Base-by-base conservation (phyloP, 2,329 filamentous ascomycete genomes). In the Botrytis paeoniae region DNA sequence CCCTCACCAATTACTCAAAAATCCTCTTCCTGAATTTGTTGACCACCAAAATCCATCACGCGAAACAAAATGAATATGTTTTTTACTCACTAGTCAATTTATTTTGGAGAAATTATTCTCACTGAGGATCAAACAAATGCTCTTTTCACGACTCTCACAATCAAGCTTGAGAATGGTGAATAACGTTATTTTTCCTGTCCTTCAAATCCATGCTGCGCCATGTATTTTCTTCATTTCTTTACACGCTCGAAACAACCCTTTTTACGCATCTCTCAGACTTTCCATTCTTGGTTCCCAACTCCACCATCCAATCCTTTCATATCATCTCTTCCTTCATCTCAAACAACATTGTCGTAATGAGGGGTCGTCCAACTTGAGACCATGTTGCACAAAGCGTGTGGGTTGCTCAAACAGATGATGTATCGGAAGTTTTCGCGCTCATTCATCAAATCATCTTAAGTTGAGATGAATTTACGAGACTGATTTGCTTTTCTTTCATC, bases 161-260 rank as follows among this genome's bases (percentile, higher is more conserved):
- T 51, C 9, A 51, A 51, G 32, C 63, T 51, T 39, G 48, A 51
- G 22, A 66, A 18, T 66, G 43, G 43, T 16, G 63, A 35, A 48
- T 35, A n/a, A 29, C 6, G 8, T 22, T 35, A 25, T 35, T 65
- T n/a, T 48, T n/a, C 45, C 14, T n/a, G 25, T n/a, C 32, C 45
- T 65, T 51, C 43, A 37, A 37, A 65, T 37, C 63, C 63, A 51
- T 51, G 29, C 43, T 37, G 63, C 43, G 63, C 63, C 63, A 65
- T 65, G 22, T n/a, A 14, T 51, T 45, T 37, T 32, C 9, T 65
- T 22, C 14, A 48, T 51, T 39, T 51, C 32, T 66, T 22, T 25
- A 18, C 32, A 35, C 22, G 45, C 63, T 65, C 22, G 29, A 48
- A 65, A 51, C 22, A 37, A 35, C 1, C 43, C 32, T 43, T 48